Evolutionary conservation across 352 stramenopile genomes (phyloP), one percentile per base, ranked within the genome.

Genomic region (Phytophthora nicotianae): DNA sequence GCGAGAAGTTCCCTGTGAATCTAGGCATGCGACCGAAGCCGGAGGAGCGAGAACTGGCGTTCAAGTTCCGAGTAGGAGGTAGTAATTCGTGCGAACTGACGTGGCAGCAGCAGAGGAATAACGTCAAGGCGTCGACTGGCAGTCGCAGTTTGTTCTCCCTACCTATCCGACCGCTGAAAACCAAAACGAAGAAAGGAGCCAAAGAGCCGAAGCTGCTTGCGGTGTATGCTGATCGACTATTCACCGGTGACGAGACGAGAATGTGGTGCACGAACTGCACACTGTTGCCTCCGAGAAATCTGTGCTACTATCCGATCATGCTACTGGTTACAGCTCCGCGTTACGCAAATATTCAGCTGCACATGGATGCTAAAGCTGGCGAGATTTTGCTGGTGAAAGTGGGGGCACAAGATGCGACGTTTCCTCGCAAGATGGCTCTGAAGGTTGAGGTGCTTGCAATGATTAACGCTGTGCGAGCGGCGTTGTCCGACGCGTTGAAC

Each of bases 211-310:
- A 79, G 56, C 55, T 91, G 11, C 58, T 77, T 16, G 84, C 79
- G 0, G 82, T 95, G 16, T 95, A 92, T 48, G 60, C 73, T 13
- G 82, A 92, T 50, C 78, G 81, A 4, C 45, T 93, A 11, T 90
- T 88, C 41, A 92, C 80, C 6, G 86, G 86, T n/a, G 76, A 90
- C 48, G 85, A 91, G 45, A 86, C 81, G 42, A 77, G 62, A 35
- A 90, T 95, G 79, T 86, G 87, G 57, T 90, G 84, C 62, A 81
- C 68, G 46, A 91, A 92, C 50, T 91, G 79, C 50, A 95, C 86
- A 33, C 58, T 95, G 37, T 52, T 95, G 27, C 86, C 86, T 7
- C 79, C 84, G 9, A 72, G 77, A 27, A 74, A 65, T 6, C 40
- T 79, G 17, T 68, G 69, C 3, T 95, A 92, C 60, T 88, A 88